A percentile compares a stretch with the other conserved stretches of the same genome.
These are phyloP conservation scores for Colletotrichum siamense DNA, from an alignment of 2,329 filamentous ascomycete genomes.

Conservation along the genomic window DNA sequence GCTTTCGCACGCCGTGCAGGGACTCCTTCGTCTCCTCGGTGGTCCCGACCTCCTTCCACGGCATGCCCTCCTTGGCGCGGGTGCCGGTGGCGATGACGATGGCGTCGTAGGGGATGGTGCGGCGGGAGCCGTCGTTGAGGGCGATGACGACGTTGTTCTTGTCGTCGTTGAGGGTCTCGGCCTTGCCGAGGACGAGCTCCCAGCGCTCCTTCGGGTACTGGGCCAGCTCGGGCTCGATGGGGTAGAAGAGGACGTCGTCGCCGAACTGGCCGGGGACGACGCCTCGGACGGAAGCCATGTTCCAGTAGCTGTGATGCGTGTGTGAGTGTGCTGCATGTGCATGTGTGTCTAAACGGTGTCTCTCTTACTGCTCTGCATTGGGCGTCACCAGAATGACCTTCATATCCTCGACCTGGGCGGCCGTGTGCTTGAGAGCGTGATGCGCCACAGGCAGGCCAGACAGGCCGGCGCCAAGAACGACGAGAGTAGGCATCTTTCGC, in stretches of 20 bases:
- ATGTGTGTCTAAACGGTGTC: too few relatives aligned
- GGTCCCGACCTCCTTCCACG: conserved; percentile 53
- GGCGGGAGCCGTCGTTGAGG: conserved; percentile 31
- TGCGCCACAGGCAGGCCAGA: conserved; percentile 57
- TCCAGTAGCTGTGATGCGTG: conserved; percentile 57
- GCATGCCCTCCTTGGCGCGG: conserved; percentile 45
- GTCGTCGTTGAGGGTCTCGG: conserved; percentile 36
- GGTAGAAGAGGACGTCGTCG: conserved; percentile 51
- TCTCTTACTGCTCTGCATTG: conserved; percentile 38
- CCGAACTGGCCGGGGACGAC: conserved; percentile 53
- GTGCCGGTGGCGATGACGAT: conserved; percentile 61
- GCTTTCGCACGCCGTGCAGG: conserved; percentile 39
- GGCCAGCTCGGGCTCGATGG: conserved; percentile 50
- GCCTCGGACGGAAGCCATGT: conserved; percentile 59
- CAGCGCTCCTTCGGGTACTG: conserved; percentile 49
- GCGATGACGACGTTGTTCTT: conserved; percentile 42
- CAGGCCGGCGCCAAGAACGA: conserved; percentile 58
- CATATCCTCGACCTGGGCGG: conserved; percentile 43
- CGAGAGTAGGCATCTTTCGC: conserved; percentile 54
- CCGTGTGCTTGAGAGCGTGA: conserved; percentile 55
- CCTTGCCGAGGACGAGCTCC: conserved; percentile 56
- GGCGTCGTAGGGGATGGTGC: conserved; percentile 51
- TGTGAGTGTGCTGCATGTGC: background rate
- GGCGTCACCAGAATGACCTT: conserved; percentile 60
- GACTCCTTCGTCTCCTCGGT: conserved; percentile 46